Percentiles rank a stretch among this genome's conserved stretches.
Evolutionary conservation across 148 eudicot genomes (phyloP).

Genomic region (Rheum nobile): DNA sequence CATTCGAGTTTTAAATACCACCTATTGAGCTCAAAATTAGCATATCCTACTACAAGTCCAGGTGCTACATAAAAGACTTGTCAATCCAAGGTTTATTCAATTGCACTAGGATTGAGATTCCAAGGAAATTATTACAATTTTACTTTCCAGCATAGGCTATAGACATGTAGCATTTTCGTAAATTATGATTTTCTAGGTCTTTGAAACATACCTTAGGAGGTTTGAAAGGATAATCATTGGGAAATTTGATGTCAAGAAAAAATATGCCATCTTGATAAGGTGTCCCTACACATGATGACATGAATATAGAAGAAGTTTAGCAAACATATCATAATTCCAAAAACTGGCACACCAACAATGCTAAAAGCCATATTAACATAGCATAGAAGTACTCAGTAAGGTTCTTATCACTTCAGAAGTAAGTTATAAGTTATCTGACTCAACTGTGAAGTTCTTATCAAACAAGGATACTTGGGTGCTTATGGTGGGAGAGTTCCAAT

Average conservation of each 20-base stretch:
- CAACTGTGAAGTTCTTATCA: neutral
- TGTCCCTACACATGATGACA: conserved; percentile 45
- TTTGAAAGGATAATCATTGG: conserved; percentile 78
- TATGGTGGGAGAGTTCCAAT: neutral
- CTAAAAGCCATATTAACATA: conserved; percentile 1
- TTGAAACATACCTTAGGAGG: conserved; percentile 58
- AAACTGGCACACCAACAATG: conserved; percentile 1
- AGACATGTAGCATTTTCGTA: neutral
- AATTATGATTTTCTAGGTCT: neutral
- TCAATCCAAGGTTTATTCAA: neutral
- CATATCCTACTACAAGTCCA: conserved; percentile 4
- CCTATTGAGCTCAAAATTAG: conserved; percentile 44
- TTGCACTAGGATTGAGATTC: neutral
- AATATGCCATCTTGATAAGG: conserved; percentile 87
- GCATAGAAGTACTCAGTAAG: neutral
- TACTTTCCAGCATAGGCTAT: neutral
- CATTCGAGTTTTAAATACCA: conserved; percentile 76
- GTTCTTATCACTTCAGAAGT: neutral
- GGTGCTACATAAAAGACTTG: neutral
- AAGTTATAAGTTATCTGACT: neutral
- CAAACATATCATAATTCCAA: neutral
- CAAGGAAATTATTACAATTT: neutral
- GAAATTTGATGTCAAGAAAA: conserved; percentile 86
- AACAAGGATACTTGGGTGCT: neutral
- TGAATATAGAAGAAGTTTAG: neutral